These are phyloP conservation scores for Cyberlindnera amylophila DNA, from an alignment of 805 yeast species.

Conservation along the genomic window DNA sequence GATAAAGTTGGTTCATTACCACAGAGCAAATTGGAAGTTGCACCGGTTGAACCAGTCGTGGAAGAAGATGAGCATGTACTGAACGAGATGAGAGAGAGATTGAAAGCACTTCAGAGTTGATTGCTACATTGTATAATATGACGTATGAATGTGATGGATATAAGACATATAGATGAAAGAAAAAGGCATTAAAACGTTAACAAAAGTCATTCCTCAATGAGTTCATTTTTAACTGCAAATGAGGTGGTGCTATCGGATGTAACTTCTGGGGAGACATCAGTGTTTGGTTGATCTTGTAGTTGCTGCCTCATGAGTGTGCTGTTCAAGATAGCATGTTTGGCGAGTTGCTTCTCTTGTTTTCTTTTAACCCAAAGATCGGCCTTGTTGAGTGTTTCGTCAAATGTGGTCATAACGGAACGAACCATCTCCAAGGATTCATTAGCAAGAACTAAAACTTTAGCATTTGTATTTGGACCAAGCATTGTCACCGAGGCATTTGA, in stretches of 20 bases:
- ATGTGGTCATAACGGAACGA: conserved; percentile 73
- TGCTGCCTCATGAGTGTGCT: conserved; percentile 16
- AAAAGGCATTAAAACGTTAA: too few species aligned
- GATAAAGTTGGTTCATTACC: conserved; percentile 37
- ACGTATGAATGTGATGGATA: neutral
- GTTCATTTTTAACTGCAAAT: too few species aligned
- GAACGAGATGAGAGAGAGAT: conserved; percentile 83
- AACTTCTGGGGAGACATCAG: neutral
- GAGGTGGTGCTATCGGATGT: too few species aligned
- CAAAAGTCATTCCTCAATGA: too few species aligned
- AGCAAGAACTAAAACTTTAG: conserved; percentile 75
- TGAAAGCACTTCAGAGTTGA: conserved; percentile 73
- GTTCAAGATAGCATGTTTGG: conserved; percentile 28
- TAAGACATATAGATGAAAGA: too few species aligned
- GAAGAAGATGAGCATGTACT: conserved; percentile 70
- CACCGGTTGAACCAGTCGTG: conserved; percentile 42
- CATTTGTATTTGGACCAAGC: conserved; percentile 43
- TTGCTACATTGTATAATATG: neutral
- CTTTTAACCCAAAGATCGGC: conserved; percentile 80
- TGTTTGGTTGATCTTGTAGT: neutral
- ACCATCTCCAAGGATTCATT: conserved; percentile 86
- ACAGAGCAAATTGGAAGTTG: conserved; percentile 21
- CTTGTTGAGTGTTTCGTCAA: conserved; percentile 76
- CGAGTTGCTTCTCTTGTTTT: conserved; percentile 36
- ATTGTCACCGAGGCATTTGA: conserved; percentile 23